These are phyloP conservation scores for Sporothrix sp. DNA, from an alignment of 2,329 filamentous ascomycete genomes.

Conservation along the genomic window DNA sequence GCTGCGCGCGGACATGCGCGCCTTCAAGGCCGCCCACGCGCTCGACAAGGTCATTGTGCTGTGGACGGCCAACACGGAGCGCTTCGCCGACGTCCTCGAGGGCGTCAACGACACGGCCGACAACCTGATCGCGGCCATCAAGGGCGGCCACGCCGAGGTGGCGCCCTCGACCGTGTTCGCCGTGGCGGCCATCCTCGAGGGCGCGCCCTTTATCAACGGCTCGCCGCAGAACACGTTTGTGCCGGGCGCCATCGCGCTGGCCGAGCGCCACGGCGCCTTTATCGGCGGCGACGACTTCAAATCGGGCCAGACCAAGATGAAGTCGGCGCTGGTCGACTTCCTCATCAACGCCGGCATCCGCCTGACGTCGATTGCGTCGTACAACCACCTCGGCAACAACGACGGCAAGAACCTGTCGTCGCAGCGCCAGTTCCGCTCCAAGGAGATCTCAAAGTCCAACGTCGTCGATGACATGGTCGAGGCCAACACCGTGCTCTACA, in stretches of 20 bases:
- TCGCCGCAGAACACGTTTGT: conserved; percentile 99
- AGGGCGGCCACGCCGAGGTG: conserved; percentile 80
- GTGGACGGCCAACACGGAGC: conserved; percentile 99
- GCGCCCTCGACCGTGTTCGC: conserved; percentile 93
- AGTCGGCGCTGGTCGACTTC: conserved; percentile 97
- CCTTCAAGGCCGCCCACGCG: conserved; percentile 77
- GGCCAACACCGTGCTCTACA: conserved; percentile 85
- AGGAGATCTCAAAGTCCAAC: conserved; percentile 99
- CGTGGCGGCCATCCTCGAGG: conserved; percentile 85
- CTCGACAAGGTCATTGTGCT: conserved; percentile 95
- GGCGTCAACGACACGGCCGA: conserved; percentile 96
- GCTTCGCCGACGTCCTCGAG: conserved; percentile 76
- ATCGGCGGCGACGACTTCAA: conserved; percentile 99
- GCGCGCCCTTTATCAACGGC: conserved; percentile 93
- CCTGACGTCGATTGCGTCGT: conserved; percentile 94
- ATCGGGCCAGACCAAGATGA: conserved; percentile 99
- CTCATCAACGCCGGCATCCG: conserved; percentile 98
- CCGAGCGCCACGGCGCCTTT: conserved; percentile 77
- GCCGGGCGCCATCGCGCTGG: conserved; percentile 80
- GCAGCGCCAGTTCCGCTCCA: conserved; percentile 96
- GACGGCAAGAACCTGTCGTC: conserved; percentile 98
- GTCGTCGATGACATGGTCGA: conserved; percentile 99
- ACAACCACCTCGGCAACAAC: conserved; percentile 99
- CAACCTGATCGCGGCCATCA: conserved; percentile 81
- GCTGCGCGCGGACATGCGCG: conserved; percentile 83